Evolutionary conservation across 345 rosid species (phyloP).

Genomic region (Gossypium bickii): DNA sequence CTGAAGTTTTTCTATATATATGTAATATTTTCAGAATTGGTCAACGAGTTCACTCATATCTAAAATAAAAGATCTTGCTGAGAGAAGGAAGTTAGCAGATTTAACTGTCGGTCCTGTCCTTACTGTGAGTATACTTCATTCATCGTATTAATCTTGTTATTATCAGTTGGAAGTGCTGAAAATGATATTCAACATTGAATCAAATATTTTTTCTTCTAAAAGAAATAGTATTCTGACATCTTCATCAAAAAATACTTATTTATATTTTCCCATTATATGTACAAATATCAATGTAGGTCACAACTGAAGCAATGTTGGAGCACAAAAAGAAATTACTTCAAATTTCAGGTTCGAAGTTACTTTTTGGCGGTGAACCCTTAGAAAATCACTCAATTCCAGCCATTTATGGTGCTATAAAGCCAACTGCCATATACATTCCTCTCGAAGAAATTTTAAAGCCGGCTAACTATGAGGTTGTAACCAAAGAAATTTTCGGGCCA

Average conservation of each 20-base stretch:
- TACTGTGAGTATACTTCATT: conserved; percentile 55
- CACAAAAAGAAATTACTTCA: conserved; percentile 74
- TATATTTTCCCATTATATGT: background rate
- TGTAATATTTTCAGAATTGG: conserved; percentile 57
- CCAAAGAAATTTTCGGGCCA: conserved; percentile 89
- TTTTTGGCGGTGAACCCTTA: conserved; percentile 80
- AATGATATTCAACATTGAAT: background rate
- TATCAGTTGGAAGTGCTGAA: background rate
- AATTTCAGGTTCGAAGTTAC: conserved; percentile 78
- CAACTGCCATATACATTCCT: conserved; percentile 85
- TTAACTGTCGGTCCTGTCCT: conserved; percentile 91
- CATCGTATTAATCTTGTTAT: background rate
- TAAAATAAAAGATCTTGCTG: conserved; percentile 73
- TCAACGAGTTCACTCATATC: conserved; percentile 52
- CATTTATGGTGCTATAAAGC: conserved; percentile 82
- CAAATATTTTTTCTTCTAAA: background rate
- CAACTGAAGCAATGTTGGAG: conserved; percentile 85
- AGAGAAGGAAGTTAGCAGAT: conserved; percentile 87
- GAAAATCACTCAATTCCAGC: conserved; percentile 84
- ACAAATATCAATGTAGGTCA: conserved; percentile 39
- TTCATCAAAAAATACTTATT: background rate
- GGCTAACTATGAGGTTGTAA: conserved; percentile 64
- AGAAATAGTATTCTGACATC: background rate
- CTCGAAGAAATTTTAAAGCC: conserved; percentile 83
- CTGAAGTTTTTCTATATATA: background rate